Base-by-base conservation (phyloP, 345 rosid genomes). In the Euphorbia peplus region DNA sequence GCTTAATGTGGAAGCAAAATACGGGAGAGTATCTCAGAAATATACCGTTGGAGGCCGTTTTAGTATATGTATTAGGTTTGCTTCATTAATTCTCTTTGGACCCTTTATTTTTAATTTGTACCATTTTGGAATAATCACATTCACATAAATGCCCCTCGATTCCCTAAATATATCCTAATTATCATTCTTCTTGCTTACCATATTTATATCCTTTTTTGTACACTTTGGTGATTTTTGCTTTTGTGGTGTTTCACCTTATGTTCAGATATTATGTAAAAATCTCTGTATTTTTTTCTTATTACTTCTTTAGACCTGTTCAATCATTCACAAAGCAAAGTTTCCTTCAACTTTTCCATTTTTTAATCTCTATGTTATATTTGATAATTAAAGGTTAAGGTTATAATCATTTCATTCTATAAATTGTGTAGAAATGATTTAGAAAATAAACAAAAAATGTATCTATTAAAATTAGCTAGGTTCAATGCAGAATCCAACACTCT, bases 11-110 rank as follows among this genome's bases (percentile, higher is more conserved):
- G 16, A 28, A 44, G 67, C 7, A 54, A 54, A n/a, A 14, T 30
- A 52, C 59, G 28, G 28, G 25, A 60, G 19, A 60, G 75, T 52
- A 44, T 74, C 69, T 42, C 14, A 35, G 30, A 52, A 68, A 69
- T 50, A 68, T 63, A 66, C 71, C 39, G 63, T 69, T 75, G 64
- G 15, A 47, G 58, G 63, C 42, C 48, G 71, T 75, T 75, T 75
- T 57, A 39, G 70, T 70, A 55, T 70, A 55, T 55, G 47, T 18
- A 32, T 14, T 37, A 67, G 22, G 50, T 39, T 55, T 15, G 24
- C 25, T 22, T 42, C n/a, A 26, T 62, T 42, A 62, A 62, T 41
- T 44, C 10, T 44, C 8, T 15, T n/a, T n/a, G n/a, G n/a, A n/a
- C n/a, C n/a, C n/a, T n/a, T n/a, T n/a, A n/a, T n/a, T n/a, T n/a